phyloP scores from a whole-genome alignment of 768 basidiomycete genomes.

The Amyloporia xantha region DNA sequence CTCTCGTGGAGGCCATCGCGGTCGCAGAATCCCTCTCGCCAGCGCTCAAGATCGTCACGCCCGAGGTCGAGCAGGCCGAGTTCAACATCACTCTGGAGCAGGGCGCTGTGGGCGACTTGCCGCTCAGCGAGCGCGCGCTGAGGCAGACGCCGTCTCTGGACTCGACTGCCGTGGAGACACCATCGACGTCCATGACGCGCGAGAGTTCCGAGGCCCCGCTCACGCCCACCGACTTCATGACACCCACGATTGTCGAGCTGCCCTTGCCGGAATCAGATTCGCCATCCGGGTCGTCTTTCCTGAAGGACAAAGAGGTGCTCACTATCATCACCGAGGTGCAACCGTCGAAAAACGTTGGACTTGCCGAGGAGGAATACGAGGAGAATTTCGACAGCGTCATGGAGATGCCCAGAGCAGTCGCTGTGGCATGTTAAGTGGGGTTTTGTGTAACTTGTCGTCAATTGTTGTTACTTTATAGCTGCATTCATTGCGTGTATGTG shows the following conservation, averaged over 20 bases:
- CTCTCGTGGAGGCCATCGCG: not conserved
- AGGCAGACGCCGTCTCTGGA: not conserved
- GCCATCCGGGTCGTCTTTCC: too few species aligned
- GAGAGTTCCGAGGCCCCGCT: not conserved
- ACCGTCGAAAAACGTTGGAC: not conserved
- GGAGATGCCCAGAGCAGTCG: too few species aligned
- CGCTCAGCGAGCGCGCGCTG: not conserved
- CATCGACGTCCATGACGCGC: not conserved
- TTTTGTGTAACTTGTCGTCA: too few species aligned
- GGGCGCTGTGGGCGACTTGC: not conserved
- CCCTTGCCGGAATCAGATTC: not conserved
- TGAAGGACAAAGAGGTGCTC: too few species aligned
- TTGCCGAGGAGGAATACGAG: not conserved
- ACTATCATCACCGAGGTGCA: not conserved
- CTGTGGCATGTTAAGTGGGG: too few species aligned
- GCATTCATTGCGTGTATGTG: too few species aligned
- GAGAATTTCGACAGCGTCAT: not conserved
- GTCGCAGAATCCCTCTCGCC: not conserved
- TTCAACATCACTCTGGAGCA: not conserved
- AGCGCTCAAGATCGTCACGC: slow-evolving; percentile 2
- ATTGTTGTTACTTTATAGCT: too few species aligned
- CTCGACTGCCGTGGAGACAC: not conserved
- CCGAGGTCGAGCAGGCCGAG: not conserved
- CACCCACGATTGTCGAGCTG: not conserved
- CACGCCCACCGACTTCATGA: not conserved